phyloP scores from a whole-genome alignment of 805 yeast genomes.

The Peterozyma toletana region DNA sequence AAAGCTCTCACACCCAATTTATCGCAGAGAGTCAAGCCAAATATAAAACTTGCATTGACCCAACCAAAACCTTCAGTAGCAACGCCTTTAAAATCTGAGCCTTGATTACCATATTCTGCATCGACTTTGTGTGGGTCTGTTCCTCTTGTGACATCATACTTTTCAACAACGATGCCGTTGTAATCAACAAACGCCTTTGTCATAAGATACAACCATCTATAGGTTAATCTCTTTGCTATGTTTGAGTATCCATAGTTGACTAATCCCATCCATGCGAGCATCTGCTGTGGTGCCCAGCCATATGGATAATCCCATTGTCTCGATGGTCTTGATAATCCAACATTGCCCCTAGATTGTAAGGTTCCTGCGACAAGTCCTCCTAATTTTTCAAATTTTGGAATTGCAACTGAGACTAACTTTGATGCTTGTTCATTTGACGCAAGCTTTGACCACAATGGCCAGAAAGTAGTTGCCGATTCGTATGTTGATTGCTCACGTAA shows the following conservation, averaged over 20 bases:
- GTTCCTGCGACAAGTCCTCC: constrained; percentile 93
- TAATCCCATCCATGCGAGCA: constrained; percentile 87
- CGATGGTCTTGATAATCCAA: constrained; percentile 67
- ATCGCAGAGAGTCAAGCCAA: constrained; percentile 65
- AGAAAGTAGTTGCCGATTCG: constrained; percentile 84
- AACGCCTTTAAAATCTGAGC: constrained; percentile 84
- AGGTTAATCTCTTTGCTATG: constrained; percentile 63
- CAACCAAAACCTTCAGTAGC: constrained; percentile 97
- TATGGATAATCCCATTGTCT: constrained; percentile 98
- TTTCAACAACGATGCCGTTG: constrained; percentile 93
- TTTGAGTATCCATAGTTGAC: constrained; percentile 59
- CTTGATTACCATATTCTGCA: constrained; percentile 97
- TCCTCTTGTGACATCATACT: constrained; percentile 81
- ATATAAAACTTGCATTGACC: constrained; percentile 83
- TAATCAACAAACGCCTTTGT: constrained; percentile 85
- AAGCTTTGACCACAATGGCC: constrained; percentile 85
- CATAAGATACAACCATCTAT: constrained; percentile 87
- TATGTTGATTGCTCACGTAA: constrained; percentile 48
- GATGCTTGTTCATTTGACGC: constrained; percentile 65
- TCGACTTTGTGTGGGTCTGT: constrained; percentile 86
- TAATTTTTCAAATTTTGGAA: constrained; percentile 68
- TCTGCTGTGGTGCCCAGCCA: constrained; percentile 99
- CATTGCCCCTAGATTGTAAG: constrained; percentile 60
- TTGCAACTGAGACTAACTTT: constrained; percentile 44
- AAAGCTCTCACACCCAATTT: constrained; percentile 66